Evolutionary conservation across 176 grass and related monocot species (phyloP).

Genomic region (Ensete glaucum): DNA sequence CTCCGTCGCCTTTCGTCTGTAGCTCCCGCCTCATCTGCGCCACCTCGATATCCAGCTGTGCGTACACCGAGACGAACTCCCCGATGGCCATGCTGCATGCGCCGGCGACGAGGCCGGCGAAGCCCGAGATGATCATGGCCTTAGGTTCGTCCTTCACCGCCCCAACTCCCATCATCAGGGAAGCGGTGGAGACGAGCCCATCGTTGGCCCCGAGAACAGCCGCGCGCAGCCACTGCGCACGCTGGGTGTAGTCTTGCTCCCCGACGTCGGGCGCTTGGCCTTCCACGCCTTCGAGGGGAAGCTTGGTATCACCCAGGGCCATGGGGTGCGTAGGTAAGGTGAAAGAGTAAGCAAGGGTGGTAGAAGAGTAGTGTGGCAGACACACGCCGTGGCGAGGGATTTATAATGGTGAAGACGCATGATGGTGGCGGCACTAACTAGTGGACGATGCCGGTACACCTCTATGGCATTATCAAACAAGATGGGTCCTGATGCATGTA

Average conservation of each 20-base stretch:
- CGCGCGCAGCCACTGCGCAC: constrained; percentile 59
- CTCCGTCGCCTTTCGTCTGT: constrained; percentile 14
- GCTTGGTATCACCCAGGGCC: constrained; percentile 14
- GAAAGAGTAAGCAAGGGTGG: neutral
- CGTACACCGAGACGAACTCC: constrained; percentile 73
- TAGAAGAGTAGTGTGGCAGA: constrained; percentile 34
- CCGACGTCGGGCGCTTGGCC: neutral
- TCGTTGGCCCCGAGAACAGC: constrained; percentile 72
- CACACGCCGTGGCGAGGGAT: constrained; percentile 32
- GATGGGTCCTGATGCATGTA: no score
- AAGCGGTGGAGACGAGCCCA: constrained; percentile 56
- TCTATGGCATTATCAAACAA: no score
- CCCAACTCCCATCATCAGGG: constrained; percentile 70
- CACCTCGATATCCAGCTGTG: constrained; percentile 60
- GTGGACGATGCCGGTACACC: no score
- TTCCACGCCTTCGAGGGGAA: neutral
- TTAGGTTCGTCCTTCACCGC: constrained; percentile 41
- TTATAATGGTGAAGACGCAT: constrained; percentile 26
- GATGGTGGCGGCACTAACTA: neutral
- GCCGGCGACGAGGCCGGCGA: constrained; percentile 61
- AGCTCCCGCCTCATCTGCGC: constrained; percentile 35
- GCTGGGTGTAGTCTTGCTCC: constrained; percentile 19
- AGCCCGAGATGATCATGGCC: constrained; percentile 55
- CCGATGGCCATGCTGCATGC: constrained; percentile 77
- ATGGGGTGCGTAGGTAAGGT: neutral